These are phyloP conservation scores for Colletotrichum lini DNA, from an alignment of 2,329 filamentous ascomycete species.

Conservation along the genomic window DNA sequence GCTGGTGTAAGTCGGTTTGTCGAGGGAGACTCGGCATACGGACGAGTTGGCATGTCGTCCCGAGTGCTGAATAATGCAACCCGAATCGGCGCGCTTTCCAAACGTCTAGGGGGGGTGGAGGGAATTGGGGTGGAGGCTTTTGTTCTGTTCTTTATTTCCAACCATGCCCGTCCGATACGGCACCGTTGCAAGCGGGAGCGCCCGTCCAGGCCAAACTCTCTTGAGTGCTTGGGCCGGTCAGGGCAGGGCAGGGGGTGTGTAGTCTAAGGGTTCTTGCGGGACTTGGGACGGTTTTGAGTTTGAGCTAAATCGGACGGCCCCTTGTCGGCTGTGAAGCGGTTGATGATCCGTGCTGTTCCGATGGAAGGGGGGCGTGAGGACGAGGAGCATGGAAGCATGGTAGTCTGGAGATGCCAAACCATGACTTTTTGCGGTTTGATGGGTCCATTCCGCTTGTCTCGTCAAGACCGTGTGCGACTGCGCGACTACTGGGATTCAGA, in stretches of 20 bases:
- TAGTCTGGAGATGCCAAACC: too few relatives aligned
- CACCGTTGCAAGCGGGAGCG: constrained; percentile 22
- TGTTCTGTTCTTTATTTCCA: background rate
- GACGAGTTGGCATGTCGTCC: constrained; percentile 12
- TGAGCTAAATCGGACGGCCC: constrained; percentile 17
- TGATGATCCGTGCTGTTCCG: background rate
- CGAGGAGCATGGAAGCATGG: too few relatives aligned
- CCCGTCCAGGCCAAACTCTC: background rate
- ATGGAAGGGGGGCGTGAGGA: too few relatives aligned
- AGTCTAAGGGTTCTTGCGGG: too few relatives aligned
- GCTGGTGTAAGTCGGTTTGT: background rate
- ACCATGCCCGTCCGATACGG: constrained; percentile 4
- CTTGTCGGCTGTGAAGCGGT: background rate
- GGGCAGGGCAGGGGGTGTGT: background rate
- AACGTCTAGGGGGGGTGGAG: too few relatives aligned
- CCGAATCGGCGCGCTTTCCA: too few relatives aligned
- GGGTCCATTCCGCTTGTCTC: too few relatives aligned
- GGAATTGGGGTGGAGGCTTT: too few relatives aligned
- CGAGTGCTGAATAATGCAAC: constrained; percentile 9
- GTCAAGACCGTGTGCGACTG: too few relatives aligned
- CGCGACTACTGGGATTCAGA: too few relatives aligned
- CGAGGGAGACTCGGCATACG: background rate
- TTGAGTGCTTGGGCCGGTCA: background rate
- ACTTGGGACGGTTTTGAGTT: constrained; percentile 13
- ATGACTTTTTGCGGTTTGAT: too few relatives aligned